Evolutionary conservation across 768 basidiomycete species (phyloP), one percentile per base, ranked within the genome.

Genomic region (Baorangia bicolor): DNA sequence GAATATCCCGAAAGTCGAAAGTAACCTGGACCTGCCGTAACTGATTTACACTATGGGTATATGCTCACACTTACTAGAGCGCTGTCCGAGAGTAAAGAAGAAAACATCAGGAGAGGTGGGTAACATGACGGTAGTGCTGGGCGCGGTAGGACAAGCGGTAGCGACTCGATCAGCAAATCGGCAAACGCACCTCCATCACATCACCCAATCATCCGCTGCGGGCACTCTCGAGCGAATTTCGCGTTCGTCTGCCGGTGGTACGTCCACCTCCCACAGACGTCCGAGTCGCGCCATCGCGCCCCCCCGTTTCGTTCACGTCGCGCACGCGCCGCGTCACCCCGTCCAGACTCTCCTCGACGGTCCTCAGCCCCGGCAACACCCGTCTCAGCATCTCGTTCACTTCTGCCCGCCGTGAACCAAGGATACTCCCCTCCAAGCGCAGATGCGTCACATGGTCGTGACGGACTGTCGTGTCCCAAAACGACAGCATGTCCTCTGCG

Each of bases 281-380:
- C 30, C 38, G 31, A 42, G 4, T 39, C 30, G 16, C 34, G 5
- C 16, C 23, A 2, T 37, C n/a, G 10, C 3, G 27, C 27, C 11
- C 31, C 28, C 23, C 43, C 34, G n/a, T 25, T 16, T 12, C 40
- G 2, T n/a, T 31, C 33, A 67, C 33, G 4, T 55, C 38, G 9
- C 65, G 65, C 55, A 64, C 53, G 9, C 42, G 39, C 31, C 51
- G n/a, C 49, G 33, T 56, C 43, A 56, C 27, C 33, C 65, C 60
- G 8, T 62, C 49, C 44, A 56, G 4, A 20, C 57, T 55, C 63
- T 67, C 65, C 55, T 67, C 65, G 30, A 68, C 41, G 4, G 65
- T 65, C 46, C 4, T 49, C 58, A 66, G 23, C 21, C 55, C 43
- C 40, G 65, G 66, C n/a, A 68, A 20, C 38, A 66, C 63, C 23